These are phyloP conservation scores for Nicotiana otophora DNA, from an alignment of 257 asterid genomes.

Conservation along the genomic window DNA sequence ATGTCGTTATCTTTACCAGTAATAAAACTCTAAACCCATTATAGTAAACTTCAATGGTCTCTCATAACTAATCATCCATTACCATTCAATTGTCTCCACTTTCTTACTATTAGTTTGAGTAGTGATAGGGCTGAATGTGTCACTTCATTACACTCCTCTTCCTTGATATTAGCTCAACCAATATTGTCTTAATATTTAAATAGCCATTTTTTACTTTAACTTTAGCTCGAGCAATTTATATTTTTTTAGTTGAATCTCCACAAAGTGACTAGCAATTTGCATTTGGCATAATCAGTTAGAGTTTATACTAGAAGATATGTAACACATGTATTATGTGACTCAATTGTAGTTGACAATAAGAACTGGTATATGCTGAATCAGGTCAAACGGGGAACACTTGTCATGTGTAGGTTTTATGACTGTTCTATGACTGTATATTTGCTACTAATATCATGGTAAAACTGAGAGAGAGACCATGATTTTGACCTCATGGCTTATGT, in stretches of 20 bases:
- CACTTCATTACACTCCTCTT: background rate
- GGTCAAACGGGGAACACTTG: slow-evolving; percentile 2
- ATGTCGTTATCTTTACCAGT: background rate
- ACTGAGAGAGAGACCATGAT: background rate
- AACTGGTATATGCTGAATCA: background rate
- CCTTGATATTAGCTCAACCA: background rate
- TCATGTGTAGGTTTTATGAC: background rate
- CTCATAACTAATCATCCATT: background rate
- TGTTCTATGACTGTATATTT: background rate
- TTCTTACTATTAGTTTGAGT: background rate
- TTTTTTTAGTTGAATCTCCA: background rate
- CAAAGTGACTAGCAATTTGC: slow-evolving; percentile 2
- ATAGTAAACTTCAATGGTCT: background rate
- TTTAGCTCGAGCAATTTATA: background rate
- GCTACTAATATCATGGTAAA: slow-evolving; percentile 1
- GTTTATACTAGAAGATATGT: background rate
- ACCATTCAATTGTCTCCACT: background rate
- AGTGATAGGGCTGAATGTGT: background rate
- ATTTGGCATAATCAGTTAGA: background rate
- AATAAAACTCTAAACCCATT: background rate
- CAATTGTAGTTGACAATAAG: background rate
- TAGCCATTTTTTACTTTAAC: background rate
- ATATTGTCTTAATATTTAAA: background rate
- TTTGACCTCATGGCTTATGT: slow-evolving; percentile 1
- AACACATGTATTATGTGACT: background rate